phyloP scores from a whole-genome alignment of 2,329 filamentous ascomycete species.

The Diplocarpon rosae region DNA sequence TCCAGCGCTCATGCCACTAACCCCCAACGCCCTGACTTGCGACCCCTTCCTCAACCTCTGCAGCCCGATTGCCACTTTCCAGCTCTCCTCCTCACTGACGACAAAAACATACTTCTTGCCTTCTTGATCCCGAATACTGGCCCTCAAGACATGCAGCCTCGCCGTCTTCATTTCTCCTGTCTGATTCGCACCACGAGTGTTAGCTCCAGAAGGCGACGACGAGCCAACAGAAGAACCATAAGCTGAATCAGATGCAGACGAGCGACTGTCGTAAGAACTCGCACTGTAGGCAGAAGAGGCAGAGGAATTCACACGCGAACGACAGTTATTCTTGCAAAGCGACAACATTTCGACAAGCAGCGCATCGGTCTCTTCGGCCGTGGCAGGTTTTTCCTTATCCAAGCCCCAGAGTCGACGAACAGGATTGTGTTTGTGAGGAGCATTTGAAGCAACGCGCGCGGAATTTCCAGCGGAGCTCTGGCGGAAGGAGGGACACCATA shows the following conservation, averaged over 20 bases:
- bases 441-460: constrained; percentile 29
- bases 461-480: constrained; percentile 28
- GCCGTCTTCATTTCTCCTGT: constrained; percentile 43
- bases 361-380: constrained; percentile 54
- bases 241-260: constrained; percentile 22
- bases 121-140: constrained; percentile 53
- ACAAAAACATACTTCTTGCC: constrained; percentile 57
- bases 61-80: constrained; percentile 55
- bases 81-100: constrained; percentile 51
- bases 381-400: constrained; percentile 29
- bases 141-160: constrained; percentile 51
- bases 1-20: constrained; percentile 41
- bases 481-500: constrained; percentile 62
- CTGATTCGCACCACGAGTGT: constrained; percentile 28
- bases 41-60: constrained; percentile 49
- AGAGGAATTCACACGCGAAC: constrained; percentile 35
- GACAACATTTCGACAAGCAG: constrained; percentile 51
- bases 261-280: constrained; percentile 19
- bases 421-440: constrained; percentile 16
- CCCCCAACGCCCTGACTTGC: constrained; percentile 47
- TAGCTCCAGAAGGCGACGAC: constrained; percentile 18
- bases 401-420: constrained; percentile 30
- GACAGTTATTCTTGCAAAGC: constrained; percentile 54
- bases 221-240: constrained; percentile 24
- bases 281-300: constrained; percentile 24